Percentiles rank a stretch among this genome's conserved stretches.
Evolutionary conservation across 1,139 yeast species (phyloP).

Genomic region (Zhuliangozyma parablackwelliae): DNA sequence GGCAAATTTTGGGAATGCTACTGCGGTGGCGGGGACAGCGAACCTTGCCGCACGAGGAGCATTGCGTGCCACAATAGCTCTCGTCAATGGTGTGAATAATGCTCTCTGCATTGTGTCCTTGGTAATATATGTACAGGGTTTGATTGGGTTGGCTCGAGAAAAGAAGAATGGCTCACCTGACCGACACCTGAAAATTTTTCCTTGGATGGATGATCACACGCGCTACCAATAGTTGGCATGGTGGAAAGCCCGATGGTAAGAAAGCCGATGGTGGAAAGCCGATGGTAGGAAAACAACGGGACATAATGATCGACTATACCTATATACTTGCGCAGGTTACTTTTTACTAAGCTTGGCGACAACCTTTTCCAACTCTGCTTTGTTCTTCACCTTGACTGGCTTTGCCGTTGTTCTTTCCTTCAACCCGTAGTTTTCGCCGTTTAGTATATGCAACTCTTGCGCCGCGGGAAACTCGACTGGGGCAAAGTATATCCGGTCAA

Average conservation of each 20-base stretch:
- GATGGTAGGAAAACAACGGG: too few relatives aligned
- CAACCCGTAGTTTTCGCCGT: constrained; percentile 4
- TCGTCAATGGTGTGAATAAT: constrained; percentile 20
- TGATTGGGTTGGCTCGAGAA: background rate
- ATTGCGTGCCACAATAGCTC: constrained; percentile 20
- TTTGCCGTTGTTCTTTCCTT: background rate
- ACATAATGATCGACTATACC: too few relatives aligned
- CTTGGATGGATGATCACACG: too few relatives aligned
- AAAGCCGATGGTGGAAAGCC: too few relatives aligned
- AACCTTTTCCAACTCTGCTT: constrained; percentile 2
- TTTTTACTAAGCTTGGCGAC: background rate
- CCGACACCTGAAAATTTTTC: too few relatives aligned
- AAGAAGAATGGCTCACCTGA: too few relatives aligned
- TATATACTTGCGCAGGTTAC: too few relatives aligned
- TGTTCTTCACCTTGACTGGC: background rate
- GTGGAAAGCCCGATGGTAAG: too few relatives aligned
- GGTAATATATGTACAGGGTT: too few relatives aligned
- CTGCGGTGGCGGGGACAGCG: constrained; percentile 14
- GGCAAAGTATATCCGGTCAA: constrained; percentile 1
- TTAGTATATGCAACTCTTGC: constrained; percentile 1
- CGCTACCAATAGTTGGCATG: too few relatives aligned
- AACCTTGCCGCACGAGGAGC: constrained; percentile 13
- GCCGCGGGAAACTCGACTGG: background rate
- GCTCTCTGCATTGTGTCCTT: constrained; percentile 28
- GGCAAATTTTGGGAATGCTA: constrained; percentile 12